Conservation (phyloP, 1,139 yeast species). For the Eremothecium gossypii region DNA sequence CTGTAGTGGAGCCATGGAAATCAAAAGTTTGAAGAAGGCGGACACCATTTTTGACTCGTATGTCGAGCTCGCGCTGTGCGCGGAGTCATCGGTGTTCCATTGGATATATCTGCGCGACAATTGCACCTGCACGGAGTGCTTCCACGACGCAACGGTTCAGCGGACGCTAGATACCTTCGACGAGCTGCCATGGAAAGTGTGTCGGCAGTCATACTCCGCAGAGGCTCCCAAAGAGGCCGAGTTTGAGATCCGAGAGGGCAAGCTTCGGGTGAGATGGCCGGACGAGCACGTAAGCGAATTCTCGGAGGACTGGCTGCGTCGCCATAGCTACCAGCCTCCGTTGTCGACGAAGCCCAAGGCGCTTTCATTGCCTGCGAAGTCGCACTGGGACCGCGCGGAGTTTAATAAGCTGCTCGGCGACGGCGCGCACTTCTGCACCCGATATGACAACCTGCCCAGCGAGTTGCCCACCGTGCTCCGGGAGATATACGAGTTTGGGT, state of each 20-base stretch:
- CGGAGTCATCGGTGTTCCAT: slow-evolving; percentile 6
- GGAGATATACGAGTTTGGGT: slow-evolving; percentile 57
- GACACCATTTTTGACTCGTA: too few relatives aligned
- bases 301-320: slow-evolving; percentile 42
- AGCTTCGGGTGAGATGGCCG: slow-evolving; percentile 37
- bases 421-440: slow-evolving; percentile 47
- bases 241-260: slow-evolving; percentile 8
- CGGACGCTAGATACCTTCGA: slow-evolving; percentile 51
- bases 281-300: slow-evolving; percentile 44
- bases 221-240: slow-evolving; percentile 3
- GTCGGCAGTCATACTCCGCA: not conserved
- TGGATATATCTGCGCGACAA: slow-evolving; percentile 42
- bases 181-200: slow-evolving; percentile 5
- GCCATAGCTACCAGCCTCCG: slow-evolving; percentile 52
- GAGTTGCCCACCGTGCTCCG: slow-evolving; percentile 33
- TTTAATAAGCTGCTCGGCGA: slow-evolving; percentile 28
- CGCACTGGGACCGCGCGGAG: slow-evolving; percentile 43
- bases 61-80: too few relatives aligned
- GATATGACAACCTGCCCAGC: slow-evolving; percentile 21
- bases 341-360: slow-evolving; percentile 32
- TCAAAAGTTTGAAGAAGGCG: too few relatives aligned
- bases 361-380: slow-evolving; percentile 24
- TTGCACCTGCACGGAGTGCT: slow-evolving; percentile 57
- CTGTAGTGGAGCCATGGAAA: too few relatives aligned
- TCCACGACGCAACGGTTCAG: slow-evolving; percentile 54